Evolutionary conservation across 805 yeast genomes (phyloP), one percentile per base, ranked within the genome.

Genomic region (Alloascoidea hylecoeti): DNA sequence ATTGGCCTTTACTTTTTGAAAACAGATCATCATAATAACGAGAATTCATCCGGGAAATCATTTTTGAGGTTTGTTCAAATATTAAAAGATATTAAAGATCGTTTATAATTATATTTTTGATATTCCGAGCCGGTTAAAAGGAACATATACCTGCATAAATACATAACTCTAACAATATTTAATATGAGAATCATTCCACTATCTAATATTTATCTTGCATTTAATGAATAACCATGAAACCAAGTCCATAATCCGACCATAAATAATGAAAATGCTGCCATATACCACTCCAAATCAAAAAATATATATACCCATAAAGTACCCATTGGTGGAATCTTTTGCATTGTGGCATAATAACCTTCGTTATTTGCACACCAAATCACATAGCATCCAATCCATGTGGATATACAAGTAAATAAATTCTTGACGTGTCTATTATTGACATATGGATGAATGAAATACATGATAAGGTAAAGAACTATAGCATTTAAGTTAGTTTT

Each of bases 231-330:
- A 9, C n/a, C 30, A 23, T 23, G 30, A 23, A 9, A 23, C n/a
- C n/a, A 9, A 23, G 13, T 52, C 46, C 49, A 56, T 14, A 41
- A 41, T 5, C 45, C 52, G 6, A 53, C 44, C 1, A 46, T 44
- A 5, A 46, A 46, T 17, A 56, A 38, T 12, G 50, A 41, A 4
- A 46, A 38, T 3, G 50, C 47, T 1, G 57, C 51, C 48, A 46
- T 51, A 16, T 53, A 47, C 54, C 60, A 55, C 37, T 58, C 60
- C 47, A 61, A 42, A 41, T 61, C 66, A 15, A 61, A 42, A 36
- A 61, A 53, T 16, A 57, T 44, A 63, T 64, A 61, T 5, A 57
- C 52, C 53, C 60, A 55, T 5, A 61, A 39, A 12, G 66, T 60
- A 15, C 64, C 66, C 3, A 61, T 43, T 2, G 66, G 58, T 5